Evolutionary conservation across 768 basidiomycete genomes (phyloP).

Genomic region (Lactifluus volemus): DNA sequence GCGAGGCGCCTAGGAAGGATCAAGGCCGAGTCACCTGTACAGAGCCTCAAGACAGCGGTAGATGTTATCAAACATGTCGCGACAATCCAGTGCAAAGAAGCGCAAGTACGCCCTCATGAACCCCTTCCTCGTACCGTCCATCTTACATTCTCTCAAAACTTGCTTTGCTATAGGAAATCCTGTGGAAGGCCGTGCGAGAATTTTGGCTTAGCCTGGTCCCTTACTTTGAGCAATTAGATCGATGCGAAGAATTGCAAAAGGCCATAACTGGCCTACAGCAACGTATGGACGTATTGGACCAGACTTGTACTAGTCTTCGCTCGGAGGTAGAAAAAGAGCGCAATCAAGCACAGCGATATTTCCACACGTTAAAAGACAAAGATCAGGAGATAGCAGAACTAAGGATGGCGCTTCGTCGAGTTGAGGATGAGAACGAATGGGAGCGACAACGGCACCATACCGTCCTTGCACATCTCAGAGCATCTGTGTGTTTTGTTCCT

Average conservation of each 20-base stretch:
- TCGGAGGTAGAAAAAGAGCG: background rate
- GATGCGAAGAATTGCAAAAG: background rate
- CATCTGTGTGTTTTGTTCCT: conserved; percentile 2
- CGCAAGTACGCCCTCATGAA: background rate
- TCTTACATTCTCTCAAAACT: background rate
- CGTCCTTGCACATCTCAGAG: conserved; percentile 2
- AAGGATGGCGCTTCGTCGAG: background rate
- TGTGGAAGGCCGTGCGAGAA: conserved; percentile 13
- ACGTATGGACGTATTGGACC: background rate
- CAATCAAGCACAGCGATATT: background rate
- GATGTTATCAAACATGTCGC: conserved; percentile 8
- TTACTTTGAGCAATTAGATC: background rate
- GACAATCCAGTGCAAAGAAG: conserved; percentile 2
- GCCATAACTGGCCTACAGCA: background rate
- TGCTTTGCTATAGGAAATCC: background rate
- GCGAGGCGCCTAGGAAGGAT: conserved; percentile 1
- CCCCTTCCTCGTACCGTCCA: background rate
- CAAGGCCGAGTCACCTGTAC: background rate
- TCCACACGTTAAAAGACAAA: background rate
- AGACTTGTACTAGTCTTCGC: background rate
- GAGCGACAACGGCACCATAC: background rate
- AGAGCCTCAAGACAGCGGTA: conserved; percentile 3
- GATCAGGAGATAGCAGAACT: background rate
- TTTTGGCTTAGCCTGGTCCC: conserved; percentile 4
- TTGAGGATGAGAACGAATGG: background rate